Percentiles rank a stretch among this genome's conserved stretches.
phyloP scores from a whole-genome alignment of 2,329 filamentous ascomycete genomes.

The Spiromastix sp. region DNA sequence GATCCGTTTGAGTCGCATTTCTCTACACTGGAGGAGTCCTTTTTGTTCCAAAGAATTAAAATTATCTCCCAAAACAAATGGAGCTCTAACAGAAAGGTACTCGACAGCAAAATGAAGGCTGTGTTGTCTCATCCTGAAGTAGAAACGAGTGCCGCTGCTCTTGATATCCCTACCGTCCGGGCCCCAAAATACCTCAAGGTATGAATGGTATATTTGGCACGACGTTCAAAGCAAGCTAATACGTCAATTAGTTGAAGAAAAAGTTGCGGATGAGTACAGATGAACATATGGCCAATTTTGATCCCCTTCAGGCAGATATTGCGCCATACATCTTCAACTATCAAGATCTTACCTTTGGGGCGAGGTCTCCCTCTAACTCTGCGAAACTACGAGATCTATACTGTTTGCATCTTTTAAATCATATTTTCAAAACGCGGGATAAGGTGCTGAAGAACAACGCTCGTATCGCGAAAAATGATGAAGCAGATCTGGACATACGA shows the following conservation, averaged over 20 bases:
- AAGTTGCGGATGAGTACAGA: constrained; percentile 49
- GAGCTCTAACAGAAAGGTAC: constrained; percentile 31
- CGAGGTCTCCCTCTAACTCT: constrained; percentile 59
- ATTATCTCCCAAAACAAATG: constrained; percentile 39
- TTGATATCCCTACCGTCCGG: constrained; percentile 21
- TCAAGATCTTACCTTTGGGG: constrained; percentile 66
- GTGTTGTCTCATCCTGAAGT: constrained; percentile 21
- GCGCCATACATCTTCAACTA: constrained; percentile 71
- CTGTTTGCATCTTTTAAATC: constrained; percentile 80
- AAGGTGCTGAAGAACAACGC: constrained; percentile 87
- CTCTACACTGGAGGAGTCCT: constrained; percentile 52
- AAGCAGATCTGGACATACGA: constrained; percentile 61
- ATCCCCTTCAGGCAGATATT: constrained; percentile 53
- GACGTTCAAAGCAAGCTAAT: constrained; percentile 8
- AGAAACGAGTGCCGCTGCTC: constrained; percentile 12
- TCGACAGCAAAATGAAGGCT: constrained; percentile 22
- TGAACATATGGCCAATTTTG: constrained; percentile 48
- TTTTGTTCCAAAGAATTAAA: constrained; percentile 43
- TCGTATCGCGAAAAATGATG: constrained; percentile 57
- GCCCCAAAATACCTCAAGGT: constrained; percentile 28
- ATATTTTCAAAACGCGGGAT: constrained; percentile 87
- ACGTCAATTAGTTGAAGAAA: constrained; percentile 53
- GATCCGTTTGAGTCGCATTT: constrained; percentile 82
- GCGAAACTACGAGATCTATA: constrained; percentile 58
- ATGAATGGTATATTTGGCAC: constrained; percentile 1